Percentiles rank a stretch among this genome's conserved stretches.
phyloP scores from a whole-genome alignment of 208 protist species.

The Angomonas ambiguus region DNA sequence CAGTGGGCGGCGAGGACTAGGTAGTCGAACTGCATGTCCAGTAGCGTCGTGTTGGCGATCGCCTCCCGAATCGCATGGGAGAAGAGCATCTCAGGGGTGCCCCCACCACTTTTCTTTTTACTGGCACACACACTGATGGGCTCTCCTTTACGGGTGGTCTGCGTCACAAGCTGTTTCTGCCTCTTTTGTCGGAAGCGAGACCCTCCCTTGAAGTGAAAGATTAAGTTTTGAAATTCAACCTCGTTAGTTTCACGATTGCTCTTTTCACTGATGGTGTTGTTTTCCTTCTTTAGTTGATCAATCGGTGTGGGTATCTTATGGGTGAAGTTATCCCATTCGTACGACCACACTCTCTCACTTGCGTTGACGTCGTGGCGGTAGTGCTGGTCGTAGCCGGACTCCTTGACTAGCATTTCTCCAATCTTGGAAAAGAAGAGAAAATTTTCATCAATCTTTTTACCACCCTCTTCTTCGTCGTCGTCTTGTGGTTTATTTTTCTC shows the following conservation, averaged over 20 bases:
- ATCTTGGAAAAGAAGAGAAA: not conserved
- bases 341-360: conserved; percentile 32
- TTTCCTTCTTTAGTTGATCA: conserved; percentile 21
- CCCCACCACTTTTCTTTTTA: not conserved
- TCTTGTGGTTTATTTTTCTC: no score
- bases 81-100: not conserved
- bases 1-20: conserved; percentile 88
- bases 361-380: not conserved
- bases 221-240: conserved; percentile 37
- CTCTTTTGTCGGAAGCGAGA: conserved; percentile 9
- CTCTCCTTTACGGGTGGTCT: not conserved
- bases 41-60: not conserved
- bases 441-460: not conserved
- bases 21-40: conserved; percentile 28
- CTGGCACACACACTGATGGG: not conserved
- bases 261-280: not conserved
- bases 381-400: not conserved
- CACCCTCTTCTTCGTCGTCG: conserved; percentile 9
- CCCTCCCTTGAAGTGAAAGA: conserved; percentile 53
- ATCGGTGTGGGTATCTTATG: conserved; percentile 20
- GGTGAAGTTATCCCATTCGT: conserved; percentile 64
- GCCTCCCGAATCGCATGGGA: not conserved
- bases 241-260: not conserved
- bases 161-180: not conserved
- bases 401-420: not conserved